Evolutionary conservation across 1,139 yeast genomes (phyloP), one percentile per base, ranked within the genome.

Genomic region (Candida glucosophila): DNA sequence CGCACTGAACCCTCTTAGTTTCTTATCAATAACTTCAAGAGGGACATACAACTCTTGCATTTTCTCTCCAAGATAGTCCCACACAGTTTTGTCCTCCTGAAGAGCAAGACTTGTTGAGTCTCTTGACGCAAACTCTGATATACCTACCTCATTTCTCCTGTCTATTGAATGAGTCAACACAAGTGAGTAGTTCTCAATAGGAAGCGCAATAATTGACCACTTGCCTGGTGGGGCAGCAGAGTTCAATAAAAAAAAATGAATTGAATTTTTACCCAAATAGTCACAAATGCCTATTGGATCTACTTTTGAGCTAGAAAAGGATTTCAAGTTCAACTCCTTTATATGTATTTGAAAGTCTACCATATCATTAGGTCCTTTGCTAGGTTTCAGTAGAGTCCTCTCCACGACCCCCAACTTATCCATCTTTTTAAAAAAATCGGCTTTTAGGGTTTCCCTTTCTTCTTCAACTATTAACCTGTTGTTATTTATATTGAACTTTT

Each of bases 131-230:
- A 40, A 49, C 8, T 28, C 36, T 10, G 43, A 41, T 6, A 46
- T 18, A 6, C 30, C 26, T 5, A 58, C 50, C 5, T 30, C 31
- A 3, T 46, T 28, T 21, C 47, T 47, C 4, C 44, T 48, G 30
- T 65, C 69, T 1, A 70, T 59, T 2, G 85, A 81, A 42, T 85
- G 88, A 1, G 83, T 69, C 14, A 85, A 60, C 2, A 77, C 70
- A 12, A 64, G 64, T 2, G 92, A 75, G 17, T 50, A 44, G 1
- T 56, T 58, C 1, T 38, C 37, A 9, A 65, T 66, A 0, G 92
- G 85, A 2, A 85, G 41, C 0, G 94, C 96, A 29, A 90, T 69
- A 7, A 90, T 76, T 0, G 95, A 76, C 90, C 93, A 85, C 32
- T 76, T 67, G 0, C 97, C 96, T 0, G 95, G 95, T 8, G 55